phyloP scores from a whole-genome alignment of 78 protist genomes.

The Speleostelium caveatum region DNA sequence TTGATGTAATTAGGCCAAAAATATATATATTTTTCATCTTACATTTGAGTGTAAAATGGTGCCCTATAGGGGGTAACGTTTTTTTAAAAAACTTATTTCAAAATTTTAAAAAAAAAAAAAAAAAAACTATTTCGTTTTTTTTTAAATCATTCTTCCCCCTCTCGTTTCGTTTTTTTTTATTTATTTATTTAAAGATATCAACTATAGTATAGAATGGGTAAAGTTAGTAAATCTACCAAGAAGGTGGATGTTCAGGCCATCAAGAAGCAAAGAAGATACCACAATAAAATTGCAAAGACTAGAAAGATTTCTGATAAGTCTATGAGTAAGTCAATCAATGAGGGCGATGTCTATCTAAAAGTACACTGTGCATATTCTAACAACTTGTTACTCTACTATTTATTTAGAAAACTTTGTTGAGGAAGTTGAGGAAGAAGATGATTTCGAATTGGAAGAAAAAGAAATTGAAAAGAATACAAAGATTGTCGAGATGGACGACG shows the following conservation, averaged over 20 bases:
- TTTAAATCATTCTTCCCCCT: background rate
- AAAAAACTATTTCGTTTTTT: background rate
- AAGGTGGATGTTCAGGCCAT: slow-evolving; percentile 36
- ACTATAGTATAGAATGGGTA: slow-evolving; percentile 31
- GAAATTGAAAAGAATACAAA: slow-evolving; percentile 17
- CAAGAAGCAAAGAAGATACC: slow-evolving; percentile 50
- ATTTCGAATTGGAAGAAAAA: slow-evolving; percentile 37
- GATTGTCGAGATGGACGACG: slow-evolving; percentile 62
- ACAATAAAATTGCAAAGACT: slow-evolving; percentile 8
- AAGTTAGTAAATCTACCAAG: slow-evolving; percentile 45
- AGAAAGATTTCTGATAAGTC: slow-evolving; percentile 11
- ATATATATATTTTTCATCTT: too few relatives aligned
- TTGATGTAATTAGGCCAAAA: too few relatives aligned
- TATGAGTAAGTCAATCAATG: background rate
- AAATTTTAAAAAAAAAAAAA: too few relatives aligned
- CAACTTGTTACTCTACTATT: background rate
- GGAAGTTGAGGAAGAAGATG: slow-evolving; percentile 28
- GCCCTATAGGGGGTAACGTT: too few relatives aligned
- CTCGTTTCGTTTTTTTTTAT: background rate
- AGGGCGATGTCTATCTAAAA: background rate
- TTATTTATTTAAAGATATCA: too few relatives aligned
- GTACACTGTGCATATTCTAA: background rate
- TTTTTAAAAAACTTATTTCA: too few relatives aligned
- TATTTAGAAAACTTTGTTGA: slow-evolving; percentile 15
- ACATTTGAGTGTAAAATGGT: too few relatives aligned